Conservation (phyloP, 108 stramenopile genomes). For the Fistulifera pelliculosa region DNA sequence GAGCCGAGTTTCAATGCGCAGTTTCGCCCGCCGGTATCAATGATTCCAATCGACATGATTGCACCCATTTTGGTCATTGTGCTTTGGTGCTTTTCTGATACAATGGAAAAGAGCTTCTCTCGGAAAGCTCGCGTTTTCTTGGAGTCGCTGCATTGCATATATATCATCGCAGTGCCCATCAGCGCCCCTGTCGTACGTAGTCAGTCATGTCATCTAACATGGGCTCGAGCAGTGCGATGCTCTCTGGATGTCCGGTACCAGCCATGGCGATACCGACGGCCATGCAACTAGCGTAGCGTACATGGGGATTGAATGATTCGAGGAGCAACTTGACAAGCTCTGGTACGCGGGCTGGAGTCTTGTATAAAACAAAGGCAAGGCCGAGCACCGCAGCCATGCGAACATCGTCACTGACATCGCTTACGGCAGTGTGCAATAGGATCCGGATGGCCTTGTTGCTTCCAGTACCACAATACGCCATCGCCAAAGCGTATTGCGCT, state of each 20-base stretch:
- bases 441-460: conserved; percentile 94
- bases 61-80: conserved; percentile 99
- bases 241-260: conserved; percentile 88
- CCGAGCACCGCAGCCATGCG: conserved; percentile 96
- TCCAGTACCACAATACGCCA: conserved; percentile 96
- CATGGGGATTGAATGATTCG: conserved; percentile 99
- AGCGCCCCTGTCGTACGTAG: conserved; percentile 98
- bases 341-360: conserved; percentile 91
- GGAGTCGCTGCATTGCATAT: conserved; percentile 93
- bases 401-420: conserved; percentile 97
- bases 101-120: conserved; percentile 63
- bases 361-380: conserved; percentile 96
- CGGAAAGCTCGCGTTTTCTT: conserved; percentile 83
- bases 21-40: conserved; percentile 98
- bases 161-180: conserved; percentile 94
- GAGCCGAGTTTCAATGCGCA: conserved; percentile 81
- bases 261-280: conserved; percentile 98
- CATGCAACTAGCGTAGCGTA: conserved; percentile 98
- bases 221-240: conserved; percentile 94
- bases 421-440: conserved; percentile 95
- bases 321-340: conserved; percentile 86
- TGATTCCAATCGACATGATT: conserved; percentile 91
- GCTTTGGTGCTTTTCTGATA: conserved; percentile 90
- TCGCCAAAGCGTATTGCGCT: conserved; percentile 92
- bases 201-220: conserved; percentile 98